Evolutionary conservation across 2,329 filamentous ascomycete species (phyloP).

Genomic region (Macroventuria anomochaeta): DNA sequence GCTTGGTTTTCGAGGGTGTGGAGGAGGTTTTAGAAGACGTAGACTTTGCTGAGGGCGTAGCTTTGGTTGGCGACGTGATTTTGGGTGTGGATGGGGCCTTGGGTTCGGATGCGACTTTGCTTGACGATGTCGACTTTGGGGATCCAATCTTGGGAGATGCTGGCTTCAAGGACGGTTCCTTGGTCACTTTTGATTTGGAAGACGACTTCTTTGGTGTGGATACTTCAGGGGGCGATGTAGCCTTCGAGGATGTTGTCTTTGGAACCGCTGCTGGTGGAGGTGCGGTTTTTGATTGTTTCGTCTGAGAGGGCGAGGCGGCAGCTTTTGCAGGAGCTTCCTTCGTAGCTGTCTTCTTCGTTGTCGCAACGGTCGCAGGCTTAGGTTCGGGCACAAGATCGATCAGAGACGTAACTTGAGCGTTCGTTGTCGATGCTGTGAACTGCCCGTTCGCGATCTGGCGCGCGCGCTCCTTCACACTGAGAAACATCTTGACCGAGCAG

Average conservation of each 20-base stretch:
- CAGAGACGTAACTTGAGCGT: neutral
- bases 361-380: neutral
- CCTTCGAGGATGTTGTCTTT: neutral
- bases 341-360: slow-evolving; percentile 1
- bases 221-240: neutral
- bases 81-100: slow-evolving; percentile 9
- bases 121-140: neutral
- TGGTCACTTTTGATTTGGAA: slow-evolving; percentile 2
- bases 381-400: slow-evolving; percentile 7
- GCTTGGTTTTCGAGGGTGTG: slow-evolving; percentile 4
- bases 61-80: neutral
- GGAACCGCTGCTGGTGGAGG: neutral
- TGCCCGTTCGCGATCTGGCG: slow-evolving; percentile 22
- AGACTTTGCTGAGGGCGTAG: neutral
- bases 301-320: neutral
- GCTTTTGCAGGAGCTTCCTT: slow-evolving; percentile 1
- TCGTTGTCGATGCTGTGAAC: slow-evolving; percentile 7
- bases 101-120: neutral
- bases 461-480: slow-evolving; percentile 25
- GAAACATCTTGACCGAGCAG: slow-evolving; percentile 16
- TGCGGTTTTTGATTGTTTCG: neutral
- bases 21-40: neutral
- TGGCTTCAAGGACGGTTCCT: neutral
- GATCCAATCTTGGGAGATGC: neutral
- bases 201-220: slow-evolving; percentile 9